Evolutionary conservation across 2,329 filamentous ascomycete species (phyloP).

Genomic region (Claviceps sp.): DNA sequence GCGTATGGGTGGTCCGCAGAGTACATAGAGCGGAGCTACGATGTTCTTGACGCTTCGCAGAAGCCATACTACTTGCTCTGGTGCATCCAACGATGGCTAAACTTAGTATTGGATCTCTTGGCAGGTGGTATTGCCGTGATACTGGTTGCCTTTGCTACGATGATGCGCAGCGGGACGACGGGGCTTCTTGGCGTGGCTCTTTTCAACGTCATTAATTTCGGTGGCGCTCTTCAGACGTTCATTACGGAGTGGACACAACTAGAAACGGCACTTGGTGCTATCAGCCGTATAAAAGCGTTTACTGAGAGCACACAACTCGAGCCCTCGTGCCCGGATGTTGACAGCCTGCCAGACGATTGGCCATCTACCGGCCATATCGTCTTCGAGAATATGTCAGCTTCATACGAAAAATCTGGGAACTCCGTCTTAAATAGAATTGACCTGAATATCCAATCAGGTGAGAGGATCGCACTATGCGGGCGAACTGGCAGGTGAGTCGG

Average conservation of each 20-base stretch:
- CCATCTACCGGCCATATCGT: slow-evolving; percentile 13
- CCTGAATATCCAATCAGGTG: slow-evolving; percentile 18
- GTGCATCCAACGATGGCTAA: slow-evolving; percentile 36
- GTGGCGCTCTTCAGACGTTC: slow-evolving; percentile 16
- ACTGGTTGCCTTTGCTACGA: slow-evolving; percentile 29
- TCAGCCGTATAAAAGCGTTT: slow-evolving; percentile 15
- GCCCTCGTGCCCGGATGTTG: slow-evolving; percentile 9
- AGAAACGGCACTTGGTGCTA: slow-evolving; percentile 15
- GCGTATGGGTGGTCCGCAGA: slow-evolving; percentile 19
- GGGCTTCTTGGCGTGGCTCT: slow-evolving; percentile 16
- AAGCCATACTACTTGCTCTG: slow-evolving; percentile 27
- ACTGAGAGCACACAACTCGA: slow-evolving; percentile 12
- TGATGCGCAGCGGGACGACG: slow-evolving; percentile 16
- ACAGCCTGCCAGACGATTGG: slow-evolving; percentile 11
- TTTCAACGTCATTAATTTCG: slow-evolving; percentile 17
- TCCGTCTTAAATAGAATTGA: slow-evolving; percentile 16
- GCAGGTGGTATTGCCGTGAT: slow-evolving; percentile 32
- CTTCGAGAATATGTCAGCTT: slow-evolving; percentile 16
- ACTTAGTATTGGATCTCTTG: slow-evolving; percentile 30
- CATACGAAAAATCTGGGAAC: slow-evolving; percentile 12
- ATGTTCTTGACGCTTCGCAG: slow-evolving; percentile 20
- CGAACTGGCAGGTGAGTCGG: slow-evolving; percentile 21
- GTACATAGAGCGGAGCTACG: slow-evolving; percentile 9
- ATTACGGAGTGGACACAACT: slow-evolving; percentile 20
- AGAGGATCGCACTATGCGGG: slow-evolving; percentile 30